Evolutionary conservation across 2,329 filamentous ascomycete species (phyloP), one percentile per base, ranked within the genome.

Genomic region (Sphaerulina vaccinii): DNA sequence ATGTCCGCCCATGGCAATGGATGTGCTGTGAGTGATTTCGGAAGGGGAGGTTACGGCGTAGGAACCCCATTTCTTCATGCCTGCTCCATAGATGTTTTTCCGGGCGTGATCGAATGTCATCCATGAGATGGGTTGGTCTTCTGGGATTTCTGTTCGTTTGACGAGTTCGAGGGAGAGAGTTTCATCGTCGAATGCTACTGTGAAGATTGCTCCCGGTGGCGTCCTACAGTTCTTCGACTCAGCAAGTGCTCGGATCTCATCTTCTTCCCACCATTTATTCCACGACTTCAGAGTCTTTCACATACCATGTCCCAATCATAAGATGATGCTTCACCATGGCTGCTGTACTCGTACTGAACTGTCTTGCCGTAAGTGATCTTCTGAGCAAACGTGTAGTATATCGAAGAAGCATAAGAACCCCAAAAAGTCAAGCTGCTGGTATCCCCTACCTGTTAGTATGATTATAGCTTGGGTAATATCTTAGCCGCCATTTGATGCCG

Each of bases 41-140:
- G 82, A 85, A 2, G 89, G 87, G 61, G 81, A 85, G 63, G 85
- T 81, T 64, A 95, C 86, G 39, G 83, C 76, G 70, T 88, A 92
- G 68, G 86, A 90, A 43, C 86, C 86, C 88, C 89, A 95, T 70
- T 90, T 92, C 78, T 95, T 95, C 88, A 93, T 93, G 55, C 88
- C 88, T 3, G 90, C 85, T 64, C 90, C 90, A 70, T 95, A 95
- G 55, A 95, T 85, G 68, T 87, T 86, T 72, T 90, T 92, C 66
- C 86, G 87, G 56, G 80, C 75, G 72, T 95, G 88, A 69, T 89
- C 86, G 65, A 95, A 92, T 13, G 88, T 86, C 87, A 95, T 92
- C 90, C 90, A 95, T 54, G 89, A 95, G 60, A 95, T 93, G 6
- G 90, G 88, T 72, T 95, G 88, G 58, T 92, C 87, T 46, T 87